phyloP scores from a whole-genome alignment of 2,329 filamentous ascomycete species.

The Xylaria sp. region DNA sequence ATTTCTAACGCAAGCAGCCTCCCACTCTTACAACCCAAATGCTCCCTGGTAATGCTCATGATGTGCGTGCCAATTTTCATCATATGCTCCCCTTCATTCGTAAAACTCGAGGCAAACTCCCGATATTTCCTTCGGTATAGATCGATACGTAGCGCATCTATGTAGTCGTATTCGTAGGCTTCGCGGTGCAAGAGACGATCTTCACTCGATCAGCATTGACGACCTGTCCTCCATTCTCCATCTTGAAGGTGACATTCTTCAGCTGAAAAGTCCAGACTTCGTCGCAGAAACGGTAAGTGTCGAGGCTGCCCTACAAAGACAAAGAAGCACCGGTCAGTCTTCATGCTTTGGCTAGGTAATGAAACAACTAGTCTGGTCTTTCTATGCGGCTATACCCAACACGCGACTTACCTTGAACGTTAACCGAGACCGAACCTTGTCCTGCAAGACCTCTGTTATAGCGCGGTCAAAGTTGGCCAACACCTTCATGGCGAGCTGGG shows the following conservation, averaged over 20 bases:
- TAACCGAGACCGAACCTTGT: slow-evolving; percentile 88
- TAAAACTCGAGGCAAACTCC: too few relatives aligned
- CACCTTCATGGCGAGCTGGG: slow-evolving; percentile 98
- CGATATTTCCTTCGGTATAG: too few relatives aligned
- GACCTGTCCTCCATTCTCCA: slow-evolving; percentile 76
- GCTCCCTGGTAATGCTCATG: background rate
- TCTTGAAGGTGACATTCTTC: slow-evolving; percentile 98
- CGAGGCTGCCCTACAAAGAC: slow-evolving; percentile 78
- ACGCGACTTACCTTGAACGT: slow-evolving; percentile 81
- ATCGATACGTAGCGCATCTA: too few relatives aligned
- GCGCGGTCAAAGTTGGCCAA: slow-evolving; percentile 93
- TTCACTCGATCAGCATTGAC: slow-evolving; percentile 92
- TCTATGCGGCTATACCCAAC: too few relatives aligned
- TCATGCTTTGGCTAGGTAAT: too few relatives aligned
- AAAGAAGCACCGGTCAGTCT: slow-evolving; percentile 3
- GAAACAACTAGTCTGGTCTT: too few relatives aligned
- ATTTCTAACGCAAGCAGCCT: background rate
- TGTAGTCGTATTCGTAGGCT: slow-evolving; percentile 49
- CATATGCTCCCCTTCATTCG: too few relatives aligned
- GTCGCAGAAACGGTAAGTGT: slow-evolving; percentile 99
- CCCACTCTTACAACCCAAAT: background rate
- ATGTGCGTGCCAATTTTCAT: background rate
- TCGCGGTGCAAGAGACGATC: slow-evolving; percentile 97
- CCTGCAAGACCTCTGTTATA: slow-evolving; percentile 87
- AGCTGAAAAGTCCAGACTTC: slow-evolving; percentile 99